Evolutionary conservation across 176 grass and related monocot genomes (phyloP).

Genomic region (Oryza brachyantha): DNA sequence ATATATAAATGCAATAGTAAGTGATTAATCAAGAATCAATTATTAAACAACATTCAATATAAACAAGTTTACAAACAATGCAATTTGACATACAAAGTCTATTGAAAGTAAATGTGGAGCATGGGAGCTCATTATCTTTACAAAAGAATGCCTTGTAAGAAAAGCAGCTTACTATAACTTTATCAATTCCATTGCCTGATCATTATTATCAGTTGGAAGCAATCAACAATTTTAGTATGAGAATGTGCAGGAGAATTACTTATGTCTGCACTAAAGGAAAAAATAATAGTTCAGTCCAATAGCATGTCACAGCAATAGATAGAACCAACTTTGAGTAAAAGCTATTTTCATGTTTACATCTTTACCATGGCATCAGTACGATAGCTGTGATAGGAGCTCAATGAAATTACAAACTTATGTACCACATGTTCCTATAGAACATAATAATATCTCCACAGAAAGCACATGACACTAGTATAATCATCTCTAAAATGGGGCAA

Average conservation of each 20-base stretch:
- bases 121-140: not conserved
- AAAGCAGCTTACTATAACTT: slow-evolving; percentile 1
- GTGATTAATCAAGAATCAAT: slow-evolving; percentile 15
- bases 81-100: not conserved
- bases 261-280: not conserved
- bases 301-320: not conserved
- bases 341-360: no score
- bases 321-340: not conserved
- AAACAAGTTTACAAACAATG: slow-evolving; percentile 5
- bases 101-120: slow-evolving; percentile 2
- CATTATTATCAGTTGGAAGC: not conserved
- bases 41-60: slow-evolving; percentile 2
- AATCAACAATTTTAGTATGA: not conserved
- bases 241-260: not conserved
- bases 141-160: not conserved
- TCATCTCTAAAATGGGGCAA: no score
- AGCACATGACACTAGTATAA: not conserved
- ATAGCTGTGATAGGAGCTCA: not conserved
- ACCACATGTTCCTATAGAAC: not conserved
- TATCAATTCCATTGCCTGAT: not conserved
- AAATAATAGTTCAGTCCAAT: not conserved
- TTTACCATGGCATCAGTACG: not conserved
- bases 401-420: not conserved
- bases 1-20: slow-evolving; percentile 44
- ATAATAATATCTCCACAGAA: not conserved